Base-by-base conservation (phyloP, 305 asterid genomes). In the Lippia alba region DNA sequence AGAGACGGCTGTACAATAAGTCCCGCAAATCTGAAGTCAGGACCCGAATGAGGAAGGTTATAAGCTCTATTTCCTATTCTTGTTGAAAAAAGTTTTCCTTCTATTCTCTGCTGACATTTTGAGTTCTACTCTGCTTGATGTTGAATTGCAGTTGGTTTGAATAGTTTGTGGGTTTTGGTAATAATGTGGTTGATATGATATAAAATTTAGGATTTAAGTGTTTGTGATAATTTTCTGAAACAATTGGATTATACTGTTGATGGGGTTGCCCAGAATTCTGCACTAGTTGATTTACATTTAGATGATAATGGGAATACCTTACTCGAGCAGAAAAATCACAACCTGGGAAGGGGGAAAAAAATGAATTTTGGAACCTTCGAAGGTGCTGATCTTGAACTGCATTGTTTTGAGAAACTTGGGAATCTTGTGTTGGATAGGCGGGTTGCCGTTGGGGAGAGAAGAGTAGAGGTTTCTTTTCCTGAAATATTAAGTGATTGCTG, bases 31-130 rank as follows among this genome's bases (percentile, higher is more conserved):
- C 99, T 55, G 99, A 94, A 71, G 57, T 87, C 51, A 86, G 77
- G 78, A 94, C 99, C 73, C 85, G 99, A 36, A 94, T 94, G 96
- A 94, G 82, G 85, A 94, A 91, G 91, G 99, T 90, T 54, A 56
- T 72, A 61, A 73, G 4, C 41, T 16, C 33, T 16, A 36, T 69
- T 30, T 30, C 66, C 34, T 12, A 36, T 18, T 8, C 15, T 70
- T 56, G 8, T 4, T 15, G 9, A 12, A 1, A 6, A 2, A 48
- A 30, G 34, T 20, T 48, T 67, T 15, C 32, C 58, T 8, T 55
- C 3, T 67, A 33, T 57, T 24, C 7, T 46, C 34, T 40, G 14
- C 67, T 40, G 4, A 17, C 46, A 44, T 18, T 17, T 0, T 64
- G 16, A 61, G 61, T 70, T 69, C 64, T 12, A 64, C 7, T 40